Conservation (phyloP, 768 basidiomycete species). For the Strobilomyces dryophilus region DNA sequence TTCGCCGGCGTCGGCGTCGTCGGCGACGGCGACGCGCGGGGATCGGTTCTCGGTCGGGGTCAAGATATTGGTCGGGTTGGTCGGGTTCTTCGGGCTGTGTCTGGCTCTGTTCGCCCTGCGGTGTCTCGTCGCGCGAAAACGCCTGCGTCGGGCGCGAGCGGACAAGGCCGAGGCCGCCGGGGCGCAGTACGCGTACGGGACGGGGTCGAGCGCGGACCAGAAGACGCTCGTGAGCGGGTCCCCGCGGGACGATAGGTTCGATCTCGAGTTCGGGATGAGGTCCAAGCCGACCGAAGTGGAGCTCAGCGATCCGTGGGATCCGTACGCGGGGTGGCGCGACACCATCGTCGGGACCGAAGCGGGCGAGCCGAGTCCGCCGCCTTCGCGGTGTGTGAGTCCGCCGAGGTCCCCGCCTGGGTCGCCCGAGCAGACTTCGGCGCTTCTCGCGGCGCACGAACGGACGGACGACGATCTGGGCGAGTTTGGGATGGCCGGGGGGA, state of each 20-base stretch:
- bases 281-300: conserved; percentile 7
- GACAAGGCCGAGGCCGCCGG: conserved; percentile 17
- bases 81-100: conserved; percentile 56
- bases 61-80: conserved; percentile 55
- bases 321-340: conserved; percentile 22
- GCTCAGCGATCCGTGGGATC: conserved; percentile 22
- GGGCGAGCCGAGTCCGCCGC: conserved; percentile 8
- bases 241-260: conserved; percentile 30
- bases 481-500: conserved; percentile 27
- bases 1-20: conserved; percentile 23
- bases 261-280: conserved; percentile 9
- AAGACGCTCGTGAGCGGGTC: conserved; percentile 34
- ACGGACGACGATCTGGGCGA: conserved; percentile 15
- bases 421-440: conserved; percentile 28
- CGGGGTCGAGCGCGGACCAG: conserved; percentile 23
- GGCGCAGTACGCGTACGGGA: conserved; percentile 32
- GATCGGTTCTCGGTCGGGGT: conserved; percentile 52
- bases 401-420: conserved; percentile 22
- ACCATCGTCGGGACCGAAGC: conserved; percentile 28
- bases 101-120: conserved; percentile 49
- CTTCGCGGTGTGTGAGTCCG: conserved; percentile 10
- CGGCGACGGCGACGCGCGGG: too few species aligned
- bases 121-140: conserved; percentile 45
- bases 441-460: conserved; percentile 31
- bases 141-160: conserved; percentile 22